Evolutionary conservation across 2,329 filamentous ascomycete species (phyloP), one percentile per base, ranked within the genome.

Genomic region (Sclerotinia sclerotiorum): DNA sequence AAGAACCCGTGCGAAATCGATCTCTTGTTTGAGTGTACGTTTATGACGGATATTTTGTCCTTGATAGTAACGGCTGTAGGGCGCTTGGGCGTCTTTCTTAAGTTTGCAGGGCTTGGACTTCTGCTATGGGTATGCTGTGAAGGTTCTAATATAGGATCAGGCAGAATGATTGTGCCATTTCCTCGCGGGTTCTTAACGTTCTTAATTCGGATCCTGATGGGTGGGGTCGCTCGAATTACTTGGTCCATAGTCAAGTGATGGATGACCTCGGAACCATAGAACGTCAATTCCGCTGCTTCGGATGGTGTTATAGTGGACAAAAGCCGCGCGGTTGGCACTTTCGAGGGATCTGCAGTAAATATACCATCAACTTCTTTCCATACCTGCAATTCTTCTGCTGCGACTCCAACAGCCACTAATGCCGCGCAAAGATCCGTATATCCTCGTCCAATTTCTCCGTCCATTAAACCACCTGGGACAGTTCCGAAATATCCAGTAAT

Each of bases 281-380:
- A 95, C 1, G 95, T 98, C 81, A 99, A 83, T 80, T 99, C 95
- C 17, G 95, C 94, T 2, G 95, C 95, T 80, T 99, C 95, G 13
- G 93, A 90, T 0, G 95, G 95, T 4, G 94, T 97, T 78, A 99
- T 97, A 66, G 90, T 89, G 15, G 89, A 82, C 56, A 99, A 85
- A n/a, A 99, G 84, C 58, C 90, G 86, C n/a, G 95, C 96, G 0
- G 94, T 98, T 3, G 94, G 94, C 51, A 96, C 92, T 79, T 95
- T 96, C 74, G 90, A 87, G 3, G 92, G 92, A 76, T 97, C 94
- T 7, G 85, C 84, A 2, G 86, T 89, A 80, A 97, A 95, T 77
- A 98, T 96, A 69, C 93, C 94, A 79, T 99, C 95, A 8, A 99
- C 95, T 79, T 99, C 95, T 82, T 99, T 99, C 95, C 95, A 98